Evolutionary conservation across 176 grass and related monocot species (phyloP), one percentile per base, ranked within the genome.

Genomic region (Oryza punctata): DNA sequence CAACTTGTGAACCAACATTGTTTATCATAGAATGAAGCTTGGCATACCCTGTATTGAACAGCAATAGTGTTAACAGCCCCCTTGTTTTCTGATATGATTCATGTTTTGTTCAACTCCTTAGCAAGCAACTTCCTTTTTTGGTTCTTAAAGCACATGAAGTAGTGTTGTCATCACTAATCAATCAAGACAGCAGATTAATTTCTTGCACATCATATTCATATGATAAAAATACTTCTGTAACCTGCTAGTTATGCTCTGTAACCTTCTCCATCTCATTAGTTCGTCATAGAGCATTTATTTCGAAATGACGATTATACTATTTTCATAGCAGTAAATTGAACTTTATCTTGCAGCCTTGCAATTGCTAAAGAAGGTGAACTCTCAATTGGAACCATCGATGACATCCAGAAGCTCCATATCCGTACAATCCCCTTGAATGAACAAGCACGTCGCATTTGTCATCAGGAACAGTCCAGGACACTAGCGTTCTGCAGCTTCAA

Each of bases 341-440:
- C 54, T 68, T 10, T 67, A 81, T 75, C 61, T 52, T 29, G 65
- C 90, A 98, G 93, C 65, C 89, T 98, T 87, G 96, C 92, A 37
- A 98, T 98, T 80, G 93, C 92, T 77, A 98, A 98, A 90, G 89
- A 98, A 90, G 91, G 93, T 44, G 96, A 98, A 41, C 86, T 95
- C 72, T 98, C 91, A 61, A 98, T 95, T 74, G 96, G 96, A 71
- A 90, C 93, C 19, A 98, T 98, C 26, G 91, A 91, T 32, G 93
- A 95, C 28, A 98, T 98, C 49, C 93, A 98, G 75, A 98, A 95
- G 80, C 87, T 98, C 81, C 96, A 98, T 78, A 98, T 98, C 68
- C 89, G 89, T 74, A 98, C 91, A 7, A 95, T 95, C 65, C 93
- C 86, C 16, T 88, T 98, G 32, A 91, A 91, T 57, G 91, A 98